Percentiles rank a stretch among this genome's conserved stretches.
These are phyloP conservation scores for Saccharomyces kudriavzevii DNA, from an alignment of 805 yeast species.

Conservation along the genomic window DNA sequence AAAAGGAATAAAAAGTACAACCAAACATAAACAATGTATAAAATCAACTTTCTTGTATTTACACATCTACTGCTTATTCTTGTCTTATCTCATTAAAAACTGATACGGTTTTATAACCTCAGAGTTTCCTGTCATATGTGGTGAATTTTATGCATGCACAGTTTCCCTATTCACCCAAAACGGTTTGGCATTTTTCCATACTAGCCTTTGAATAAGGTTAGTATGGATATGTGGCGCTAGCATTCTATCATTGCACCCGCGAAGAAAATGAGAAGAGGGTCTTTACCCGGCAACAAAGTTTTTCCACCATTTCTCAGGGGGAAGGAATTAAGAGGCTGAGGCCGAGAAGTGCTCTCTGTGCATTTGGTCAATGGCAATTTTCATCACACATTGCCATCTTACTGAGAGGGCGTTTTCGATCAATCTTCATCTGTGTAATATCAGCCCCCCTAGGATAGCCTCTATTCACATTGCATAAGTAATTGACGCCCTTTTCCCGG, in stretches of 20 bases:
- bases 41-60: neutral
- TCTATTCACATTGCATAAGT: neutral
- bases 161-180: too few relatives aligned
- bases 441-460: neutral
- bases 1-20: neutral
- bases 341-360: neutral
- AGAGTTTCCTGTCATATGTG: too few relatives aligned
- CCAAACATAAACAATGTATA: neutral
- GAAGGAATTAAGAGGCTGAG: neutral
- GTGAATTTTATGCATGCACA: neutral
- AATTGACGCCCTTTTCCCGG: neutral
- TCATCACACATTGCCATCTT: neutral
- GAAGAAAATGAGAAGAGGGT: neutral
- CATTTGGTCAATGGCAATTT: neutral
- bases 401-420: neutral
- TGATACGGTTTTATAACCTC: too few relatives aligned
- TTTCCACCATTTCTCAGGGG: neutral
- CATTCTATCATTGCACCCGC: neutral
- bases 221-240: neutral
- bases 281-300: neutral
- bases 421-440: neutral
- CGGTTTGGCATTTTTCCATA: neutral
- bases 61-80: too few relatives aligned
- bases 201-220: neutral
- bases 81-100: too few relatives aligned